Conservation (phyloP, 1,139 yeast species). For the Lodderomyces pseudojiufengensis region DNA sequence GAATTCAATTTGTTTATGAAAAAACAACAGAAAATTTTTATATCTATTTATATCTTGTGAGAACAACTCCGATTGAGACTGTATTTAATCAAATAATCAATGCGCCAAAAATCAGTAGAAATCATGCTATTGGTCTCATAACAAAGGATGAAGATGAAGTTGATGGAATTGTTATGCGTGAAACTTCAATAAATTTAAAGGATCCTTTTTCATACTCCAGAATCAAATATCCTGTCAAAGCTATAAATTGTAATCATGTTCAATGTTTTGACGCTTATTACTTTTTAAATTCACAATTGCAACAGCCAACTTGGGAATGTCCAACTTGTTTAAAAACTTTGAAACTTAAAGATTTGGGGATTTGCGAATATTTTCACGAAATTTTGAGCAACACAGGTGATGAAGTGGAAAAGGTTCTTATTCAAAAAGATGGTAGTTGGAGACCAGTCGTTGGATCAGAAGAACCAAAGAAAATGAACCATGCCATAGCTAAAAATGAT, state of each 20-base stretch:
- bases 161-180: slow-evolving; percentile 56
- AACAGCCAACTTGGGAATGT: slow-evolving; percentile 64
- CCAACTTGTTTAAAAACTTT: slow-evolving; percentile 55
- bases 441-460: not conserved
- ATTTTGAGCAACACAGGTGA: slow-evolving; percentile 42
- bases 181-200: slow-evolving; percentile 52
- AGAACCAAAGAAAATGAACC: slow-evolving; percentile 1
- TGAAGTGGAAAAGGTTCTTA: slow-evolving; percentile 51
- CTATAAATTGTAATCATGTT: slow-evolving; percentile 59
- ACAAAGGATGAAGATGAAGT: slow-evolving; percentile 41
- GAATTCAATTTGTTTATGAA: slow-evolving; percentile 44
- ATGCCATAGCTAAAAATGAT: too few relatives aligned
- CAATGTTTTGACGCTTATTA: slow-evolving; percentile 69
- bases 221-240: slow-evolving; percentile 58
- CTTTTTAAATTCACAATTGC: slow-evolving; percentile 57
- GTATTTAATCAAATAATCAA: slow-evolving; percentile 17
- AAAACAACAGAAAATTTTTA: slow-evolving; percentile 44
- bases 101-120: slow-evolving; percentile 46
- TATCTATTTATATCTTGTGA: slow-evolving; percentile 52
- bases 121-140: slow-evolving; percentile 44
- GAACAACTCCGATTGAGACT: slow-evolving; percentile 38
- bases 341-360: slow-evolving; percentile 48
- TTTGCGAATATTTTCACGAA: slow-evolving; percentile 58
- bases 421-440: slow-evolving; percentile 63
- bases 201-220: slow-evolving; percentile 66